Percentiles rank a stretch among this genome's conserved stretches.
phyloP scores from a whole-genome alignment of 2,329 filamentous ascomycete genomes.

The Exserohilum turcica region DNA sequence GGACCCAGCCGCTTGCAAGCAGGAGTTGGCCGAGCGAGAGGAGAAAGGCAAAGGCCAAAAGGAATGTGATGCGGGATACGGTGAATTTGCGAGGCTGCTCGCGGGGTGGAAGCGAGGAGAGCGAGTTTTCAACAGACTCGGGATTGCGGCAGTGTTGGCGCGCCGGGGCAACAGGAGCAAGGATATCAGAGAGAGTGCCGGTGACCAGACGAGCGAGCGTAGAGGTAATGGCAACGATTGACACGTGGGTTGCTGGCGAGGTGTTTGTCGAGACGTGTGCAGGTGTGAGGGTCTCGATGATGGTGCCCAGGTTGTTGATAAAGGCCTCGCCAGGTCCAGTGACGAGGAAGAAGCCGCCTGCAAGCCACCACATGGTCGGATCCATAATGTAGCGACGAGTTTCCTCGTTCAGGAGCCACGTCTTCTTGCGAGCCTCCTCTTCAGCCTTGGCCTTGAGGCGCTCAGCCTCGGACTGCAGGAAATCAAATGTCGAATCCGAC shows the following conservation, averaged over 20 bases:
- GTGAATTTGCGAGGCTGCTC: constrained; percentile 51
- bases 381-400: constrained; percentile 84
- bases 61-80: constrained; percentile 79
- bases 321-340: constrained; percentile 96
- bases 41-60: constrained; percentile 81
- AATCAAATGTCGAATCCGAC: constrained; percentile 54
- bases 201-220: constrained; percentile 90
- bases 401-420: constrained; percentile 88
- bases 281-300: constrained; percentile 82
- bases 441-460: constrained; percentile 54
- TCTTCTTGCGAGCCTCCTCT: constrained; percentile 74
- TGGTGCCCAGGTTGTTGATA: constrained; percentile 94
- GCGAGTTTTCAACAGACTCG: constrained; percentile 50
- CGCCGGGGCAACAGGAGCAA: constrained; percentile 65
- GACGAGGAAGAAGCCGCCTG: constrained; percentile 87
- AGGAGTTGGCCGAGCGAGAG: constrained; percentile 78
- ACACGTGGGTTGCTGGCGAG: constrained; percentile 84
- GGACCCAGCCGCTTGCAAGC: constrained; percentile 75
- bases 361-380: constrained; percentile 94
- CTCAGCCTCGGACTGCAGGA: constrained; percentile 53
- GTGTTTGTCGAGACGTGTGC: constrained; percentile 62
- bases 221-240: constrained; percentile 86
- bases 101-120: constrained; percentile 42
- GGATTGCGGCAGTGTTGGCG: constrained; percentile 61
- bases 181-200: constrained; percentile 83